Conservation (phyloP, 2,329 filamentous ascomycete genomes). For the Scortechinia acanthostroma region DNA sequence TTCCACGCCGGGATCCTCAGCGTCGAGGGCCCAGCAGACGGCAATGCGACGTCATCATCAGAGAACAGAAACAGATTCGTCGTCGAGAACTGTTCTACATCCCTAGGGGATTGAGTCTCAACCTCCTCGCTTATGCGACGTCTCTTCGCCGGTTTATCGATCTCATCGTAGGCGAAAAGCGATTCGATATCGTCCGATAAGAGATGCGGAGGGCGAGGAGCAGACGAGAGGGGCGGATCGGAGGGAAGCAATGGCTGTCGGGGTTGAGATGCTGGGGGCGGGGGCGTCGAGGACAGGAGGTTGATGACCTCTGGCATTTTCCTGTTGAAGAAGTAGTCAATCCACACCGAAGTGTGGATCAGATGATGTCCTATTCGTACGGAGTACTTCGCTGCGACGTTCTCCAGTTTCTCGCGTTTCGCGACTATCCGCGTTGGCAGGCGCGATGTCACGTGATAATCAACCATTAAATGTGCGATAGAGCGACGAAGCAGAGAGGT, state of each 20-base stretch:
- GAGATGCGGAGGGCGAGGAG: neutral
- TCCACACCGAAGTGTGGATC: neutral
- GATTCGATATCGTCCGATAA: neutral
- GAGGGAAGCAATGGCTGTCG: neutral
- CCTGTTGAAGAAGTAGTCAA: neutral
- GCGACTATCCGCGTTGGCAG: too few relatives aligned
- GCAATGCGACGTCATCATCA: neutral
- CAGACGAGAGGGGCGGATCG: neutral
- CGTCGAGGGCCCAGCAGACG: neutral
- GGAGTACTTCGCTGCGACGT: too few relatives aligned
- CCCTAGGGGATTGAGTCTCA: neutral
- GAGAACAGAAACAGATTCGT: neutral
- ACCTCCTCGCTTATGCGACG: neutral
- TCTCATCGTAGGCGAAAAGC: neutral
- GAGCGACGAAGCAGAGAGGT: neutral
- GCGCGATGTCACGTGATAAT: neutral
- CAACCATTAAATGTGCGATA: neutral
- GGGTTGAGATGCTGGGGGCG: neutral
- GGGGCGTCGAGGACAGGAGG: neutral
- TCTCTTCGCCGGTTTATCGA: neutral
- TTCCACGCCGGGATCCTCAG: neutral
- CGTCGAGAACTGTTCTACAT: neutral
- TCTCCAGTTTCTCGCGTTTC: too few relatives aligned
- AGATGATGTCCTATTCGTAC: too few relatives aligned
- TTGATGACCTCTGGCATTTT: constrained; percentile 2